Conservation (phyloP, 1,139 yeast species). For the Diutina siamensis region DNA sequence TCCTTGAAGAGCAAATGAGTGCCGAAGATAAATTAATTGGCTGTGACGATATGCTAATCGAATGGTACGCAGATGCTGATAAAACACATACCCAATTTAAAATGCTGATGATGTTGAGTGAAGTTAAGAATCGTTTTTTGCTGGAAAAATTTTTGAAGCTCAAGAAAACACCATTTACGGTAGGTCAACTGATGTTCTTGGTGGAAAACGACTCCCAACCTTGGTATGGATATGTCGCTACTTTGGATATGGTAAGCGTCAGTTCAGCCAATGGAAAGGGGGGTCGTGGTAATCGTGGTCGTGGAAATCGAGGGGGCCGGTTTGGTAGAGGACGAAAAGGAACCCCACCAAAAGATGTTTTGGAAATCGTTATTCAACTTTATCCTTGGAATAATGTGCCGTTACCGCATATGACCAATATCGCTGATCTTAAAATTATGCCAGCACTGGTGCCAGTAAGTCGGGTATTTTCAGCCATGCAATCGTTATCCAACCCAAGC, state of each 20-base stretch:
- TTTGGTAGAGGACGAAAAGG: conserved; percentile 9
- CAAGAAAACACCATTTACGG: conserved; percentile 36
- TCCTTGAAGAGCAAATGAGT: conserved; percentile 45
- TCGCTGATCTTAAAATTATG: conserved; percentile 32
- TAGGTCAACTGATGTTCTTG: conserved; percentile 36
- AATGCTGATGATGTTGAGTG: conserved; percentile 23
- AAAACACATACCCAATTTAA: conserved; percentile 31
- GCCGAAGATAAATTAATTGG: not conserved
- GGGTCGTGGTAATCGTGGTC: conserved; percentile 10
- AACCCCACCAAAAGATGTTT: conserved; percentile 11
- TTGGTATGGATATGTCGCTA: conserved; percentile 36
- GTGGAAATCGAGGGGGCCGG: conserved; percentile 9
- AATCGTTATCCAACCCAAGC: conserved; percentile 42
- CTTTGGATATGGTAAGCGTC: conserved; percentile 24
- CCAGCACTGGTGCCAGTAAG: conserved; percentile 57
- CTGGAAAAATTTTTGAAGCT: conserved; percentile 28
- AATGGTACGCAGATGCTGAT: conserved; percentile 40
- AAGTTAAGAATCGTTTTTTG: conserved; percentile 30
- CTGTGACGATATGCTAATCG: conserved; percentile 29
- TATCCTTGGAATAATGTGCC: conserved; percentile 46
- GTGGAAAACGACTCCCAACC: conserved; percentile 27
- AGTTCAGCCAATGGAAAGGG: conserved; percentile 7
- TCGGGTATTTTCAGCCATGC: conserved; percentile 55
- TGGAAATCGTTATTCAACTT: conserved; percentile 38
- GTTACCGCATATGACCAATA: conserved; percentile 33